A percentile compares a stretch with the other conserved stretches of the same genome.
Evolutionary conservation across 305 asterid genomes (phyloP).

Genomic region (Solanum hybrid): DNA sequence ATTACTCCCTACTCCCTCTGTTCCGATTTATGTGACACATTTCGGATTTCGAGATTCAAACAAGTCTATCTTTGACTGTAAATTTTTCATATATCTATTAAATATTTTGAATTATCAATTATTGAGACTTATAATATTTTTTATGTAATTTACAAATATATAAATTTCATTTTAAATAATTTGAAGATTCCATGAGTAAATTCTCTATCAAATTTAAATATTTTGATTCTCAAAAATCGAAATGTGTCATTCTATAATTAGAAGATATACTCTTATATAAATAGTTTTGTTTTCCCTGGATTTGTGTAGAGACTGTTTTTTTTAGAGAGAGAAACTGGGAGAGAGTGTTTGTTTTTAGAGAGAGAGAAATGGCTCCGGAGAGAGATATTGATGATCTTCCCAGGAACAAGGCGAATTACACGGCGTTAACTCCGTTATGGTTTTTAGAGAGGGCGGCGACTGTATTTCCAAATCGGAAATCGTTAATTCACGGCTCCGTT

Average conservation of each 20-base stretch:
- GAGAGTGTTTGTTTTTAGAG: neutral
- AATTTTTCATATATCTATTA: no score
- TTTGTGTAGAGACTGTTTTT: neutral
- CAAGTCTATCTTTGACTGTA: no score
- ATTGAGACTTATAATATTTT: no score
- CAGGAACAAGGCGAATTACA: conserved; percentile 64
- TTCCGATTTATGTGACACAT: no score
- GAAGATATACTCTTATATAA: neutral
- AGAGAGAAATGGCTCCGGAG: conserved; percentile 16
- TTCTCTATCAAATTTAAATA: no score
- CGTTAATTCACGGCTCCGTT: conserved; percentile 59
- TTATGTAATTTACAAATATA: no score
- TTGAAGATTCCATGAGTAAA: no score
- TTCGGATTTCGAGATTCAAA: no score
- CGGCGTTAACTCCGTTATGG: conserved; percentile 71
- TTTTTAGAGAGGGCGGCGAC: conserved; percentile 76
- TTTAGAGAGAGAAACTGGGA: neutral
- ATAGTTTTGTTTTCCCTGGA: neutral
- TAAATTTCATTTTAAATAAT: no score
- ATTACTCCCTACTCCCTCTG: no score
- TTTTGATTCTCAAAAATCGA: no score
- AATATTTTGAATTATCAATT: no score
- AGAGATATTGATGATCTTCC: conserved; percentile 87
- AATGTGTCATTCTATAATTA: neutral
- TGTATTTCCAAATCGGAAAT: conserved; percentile 60